Percentiles rank a stretch among this genome's conserved stretches.
Conservation (phyloP, 768 basidiomycete species). For the Peribolospora baueri region DNA sequence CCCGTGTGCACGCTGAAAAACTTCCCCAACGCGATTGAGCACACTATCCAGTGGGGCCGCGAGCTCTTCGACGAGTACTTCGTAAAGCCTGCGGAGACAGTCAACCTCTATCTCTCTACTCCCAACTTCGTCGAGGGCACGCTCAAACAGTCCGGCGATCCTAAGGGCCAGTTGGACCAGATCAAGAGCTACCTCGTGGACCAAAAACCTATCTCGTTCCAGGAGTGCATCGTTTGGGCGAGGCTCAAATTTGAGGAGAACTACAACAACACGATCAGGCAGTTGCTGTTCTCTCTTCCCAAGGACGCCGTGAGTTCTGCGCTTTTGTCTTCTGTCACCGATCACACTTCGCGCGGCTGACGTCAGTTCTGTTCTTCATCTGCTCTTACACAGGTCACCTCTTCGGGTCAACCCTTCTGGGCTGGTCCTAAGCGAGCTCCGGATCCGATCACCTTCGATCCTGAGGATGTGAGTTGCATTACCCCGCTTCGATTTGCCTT, state of each 20-base stretch:
- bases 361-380: neutral
- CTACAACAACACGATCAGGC: constrained; percentile 78
- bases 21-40: constrained; percentile 92
- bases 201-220: constrained; percentile 79
- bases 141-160: constrained; percentile 74
- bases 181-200: constrained; percentile 72
- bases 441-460: constrained; percentile 63
- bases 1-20: constrained; percentile 96
- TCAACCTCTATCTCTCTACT: constrained; percentile 88
- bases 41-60: constrained; percentile 93
- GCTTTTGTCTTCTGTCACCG: neutral
- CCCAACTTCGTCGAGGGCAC: constrained; percentile 81
- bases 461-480: constrained; percentile 43
- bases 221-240: constrained; percentile 95
- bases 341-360: neutral
- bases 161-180: constrained; percentile 66
- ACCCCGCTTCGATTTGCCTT: neutral
- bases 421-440: constrained; percentile 95
- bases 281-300: constrained; percentile 76
- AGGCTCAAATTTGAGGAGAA: constrained; percentile 81
- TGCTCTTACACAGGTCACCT: constrained; percentile 29
- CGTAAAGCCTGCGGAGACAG: constrained; percentile 76
- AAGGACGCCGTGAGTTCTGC: constrained; percentile 45
- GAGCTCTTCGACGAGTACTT: constrained; percentile 79
- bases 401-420: constrained; percentile 92